Conservation (phyloP, 768 basidiomycete genomes). For the Pulveroboletus sp. region DNA sequence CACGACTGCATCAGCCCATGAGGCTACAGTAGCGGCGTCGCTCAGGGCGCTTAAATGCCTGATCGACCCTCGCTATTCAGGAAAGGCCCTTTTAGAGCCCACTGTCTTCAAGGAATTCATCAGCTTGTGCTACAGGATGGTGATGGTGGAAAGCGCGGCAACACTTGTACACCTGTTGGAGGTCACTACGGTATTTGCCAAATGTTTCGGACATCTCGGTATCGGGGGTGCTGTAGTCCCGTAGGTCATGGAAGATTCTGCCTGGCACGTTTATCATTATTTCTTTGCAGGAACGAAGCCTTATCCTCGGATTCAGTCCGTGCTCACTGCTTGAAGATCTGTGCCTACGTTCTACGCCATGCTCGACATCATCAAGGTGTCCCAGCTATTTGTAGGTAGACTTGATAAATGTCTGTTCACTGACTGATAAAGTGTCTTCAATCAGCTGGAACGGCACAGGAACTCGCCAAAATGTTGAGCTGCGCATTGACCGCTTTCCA, state of each 20-base stretch:
- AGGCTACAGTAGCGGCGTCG: slow-evolving; percentile 51
- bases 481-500: slow-evolving; percentile 59
- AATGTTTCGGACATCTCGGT: slow-evolving; percentile 29
- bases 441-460: slow-evolving; percentile 51
- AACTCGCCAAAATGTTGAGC: slow-evolving; percentile 57
- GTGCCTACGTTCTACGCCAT: slow-evolving; percentile 74
- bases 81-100: slow-evolving; percentile 74
- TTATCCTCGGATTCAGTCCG: slow-evolving; percentile 31
- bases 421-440: slow-evolving; percentile 9
- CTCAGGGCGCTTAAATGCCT: slow-evolving; percentile 76
- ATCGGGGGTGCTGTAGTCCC: slow-evolving; percentile 19
- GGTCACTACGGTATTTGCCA: slow-evolving; percentile 56
- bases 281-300: slow-evolving; percentile 27
- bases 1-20: slow-evolving; percentile 36
- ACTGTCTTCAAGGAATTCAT: slow-evolving; percentile 87
- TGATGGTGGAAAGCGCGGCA: slow-evolving; percentile 73
- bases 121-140: slow-evolving; percentile 83
- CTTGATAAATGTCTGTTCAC: not conserved
- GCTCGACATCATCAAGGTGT: slow-evolving; percentile 54
- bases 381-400: slow-evolving; percentile 46
- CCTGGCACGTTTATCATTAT: not conserved
- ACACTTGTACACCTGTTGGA: slow-evolving; percentile 72
- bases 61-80: slow-evolving; percentile 76
- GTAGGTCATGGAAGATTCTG: slow-evolving; percentile 5
- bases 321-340: slow-evolving; percentile 76